phyloP scores from a whole-genome alignment of 208 protist genomes.

The Acanthamoeba royreba region DNA sequence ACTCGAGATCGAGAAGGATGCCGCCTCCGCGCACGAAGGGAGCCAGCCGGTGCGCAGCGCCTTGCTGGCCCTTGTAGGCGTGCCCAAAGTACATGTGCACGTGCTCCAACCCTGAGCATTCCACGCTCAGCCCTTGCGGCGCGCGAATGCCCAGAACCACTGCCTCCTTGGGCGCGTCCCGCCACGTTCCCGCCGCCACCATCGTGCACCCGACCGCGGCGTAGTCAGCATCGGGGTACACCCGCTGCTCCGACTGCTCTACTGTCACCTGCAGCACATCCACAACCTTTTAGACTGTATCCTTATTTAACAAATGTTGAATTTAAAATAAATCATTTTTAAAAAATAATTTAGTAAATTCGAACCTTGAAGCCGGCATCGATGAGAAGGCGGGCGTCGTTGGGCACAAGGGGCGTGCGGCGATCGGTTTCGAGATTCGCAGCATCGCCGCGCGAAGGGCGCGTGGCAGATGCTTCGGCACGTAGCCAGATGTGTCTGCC shows the following conservation, averaged over 20 bases:
- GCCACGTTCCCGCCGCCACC: constrained; percentile 58
- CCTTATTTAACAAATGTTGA: too few species aligned
- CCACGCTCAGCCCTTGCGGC: neutral
- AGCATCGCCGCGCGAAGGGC: constrained; percentile 52
- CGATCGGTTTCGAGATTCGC: constrained; percentile 67
- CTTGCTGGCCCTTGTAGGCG: constrained; percentile 77
- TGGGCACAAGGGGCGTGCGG: constrained; percentile 68
- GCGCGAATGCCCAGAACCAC: constrained; percentile 78
- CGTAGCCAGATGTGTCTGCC: constrained; percentile 15
- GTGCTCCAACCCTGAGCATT: constrained; percentile 52
- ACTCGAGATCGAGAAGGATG: constrained; percentile 76
- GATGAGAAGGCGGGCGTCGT: constrained; percentile 13
- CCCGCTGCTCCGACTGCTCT: neutral
- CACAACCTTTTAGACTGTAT: neutral
- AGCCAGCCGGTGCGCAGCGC: constrained; percentile 69
- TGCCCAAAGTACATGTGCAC: constrained; percentile 82
- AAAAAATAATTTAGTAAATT: neutral
- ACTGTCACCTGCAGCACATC: neutral
- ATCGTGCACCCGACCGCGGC: neutral
- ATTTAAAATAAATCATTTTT: neutral
- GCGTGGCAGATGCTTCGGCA: neutral
- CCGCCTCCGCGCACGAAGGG: constrained; percentile 63
- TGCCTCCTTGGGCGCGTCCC: constrained; percentile 48
- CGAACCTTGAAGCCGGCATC: constrained; percentile 23
- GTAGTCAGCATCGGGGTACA: constrained; percentile 62